Base-by-base conservation (phyloP, 805 yeast species). In the Suhomyces canberraensis region DNA sequence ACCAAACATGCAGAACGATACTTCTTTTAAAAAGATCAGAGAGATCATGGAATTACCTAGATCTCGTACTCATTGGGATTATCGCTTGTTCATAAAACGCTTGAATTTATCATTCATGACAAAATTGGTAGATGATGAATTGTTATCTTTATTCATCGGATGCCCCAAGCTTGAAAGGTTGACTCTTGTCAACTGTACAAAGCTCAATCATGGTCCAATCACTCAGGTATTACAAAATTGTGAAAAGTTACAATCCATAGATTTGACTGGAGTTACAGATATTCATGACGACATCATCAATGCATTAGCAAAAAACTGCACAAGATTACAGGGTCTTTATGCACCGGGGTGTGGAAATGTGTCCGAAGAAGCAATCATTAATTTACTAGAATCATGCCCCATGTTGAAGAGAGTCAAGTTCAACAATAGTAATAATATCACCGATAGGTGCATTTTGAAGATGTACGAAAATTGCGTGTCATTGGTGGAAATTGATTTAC, bases 401-500 rank as follows among this genome's bases (percentile, higher is more conserved):
- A 70, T 79, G 71, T 67, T 91, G 45, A 87, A 89, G 54, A 73
- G 98, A 49, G 79, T 91, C 34, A 87, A 87, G 53, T 71, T 93
- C 36, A 81, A 89, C 40, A 84, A 84, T 39, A 84, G 87, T 54
- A 64, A 64, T 25, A 71, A 71, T 38, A 74, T 91, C 40, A 75
- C 81, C 32, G 93, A 86, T 57, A 74, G 62, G 8, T 71, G 83
- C 8, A 69, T 90, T 4, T 51, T 66, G 27, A 70, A 73, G 16
- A 68, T 89, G 59, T 80, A 84, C 36, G 66, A 68, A n/a, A 75
- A 75, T 54, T 91, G 97, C 58, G 82, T 83, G 28, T 71, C 81
- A 38, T 67, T 91, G 33, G 95, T 90, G 13, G 98, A 91, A 60
- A 82, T 93, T 35, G 98, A 91, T 61, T 70, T 91, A 33, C 90